Evolutionary conservation across 2,329 filamentous ascomycete genomes (phyloP).

Genomic region (Cladosporium austrohemisphaericum): DNA sequence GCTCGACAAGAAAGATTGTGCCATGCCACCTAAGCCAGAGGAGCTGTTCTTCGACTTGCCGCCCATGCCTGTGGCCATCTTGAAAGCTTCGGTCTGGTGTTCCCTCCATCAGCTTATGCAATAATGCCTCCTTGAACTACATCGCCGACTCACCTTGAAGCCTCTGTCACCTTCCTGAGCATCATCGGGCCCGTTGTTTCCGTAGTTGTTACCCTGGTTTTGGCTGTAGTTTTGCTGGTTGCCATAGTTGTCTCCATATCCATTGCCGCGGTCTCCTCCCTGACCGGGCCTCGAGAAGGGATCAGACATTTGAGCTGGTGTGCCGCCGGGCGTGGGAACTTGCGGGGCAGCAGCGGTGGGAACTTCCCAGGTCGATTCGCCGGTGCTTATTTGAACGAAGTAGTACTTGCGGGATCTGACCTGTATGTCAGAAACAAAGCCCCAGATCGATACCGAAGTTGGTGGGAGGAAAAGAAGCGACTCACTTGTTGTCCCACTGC

Average conservation of each 20-base stretch:
- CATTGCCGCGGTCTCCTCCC: slow-evolving; percentile 17
- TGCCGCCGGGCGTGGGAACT: slow-evolving; percentile 36
- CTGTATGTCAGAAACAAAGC: slow-evolving; percentile 16
- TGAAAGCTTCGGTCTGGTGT: slow-evolving; percentile 14
- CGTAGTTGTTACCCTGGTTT: slow-evolving; percentile 5
- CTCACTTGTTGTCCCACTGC: slow-evolving; percentile 41
- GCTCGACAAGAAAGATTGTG: slow-evolving; percentile 19
- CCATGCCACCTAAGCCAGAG: slow-evolving; percentile 22
- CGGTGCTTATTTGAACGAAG: slow-evolving; percentile 41
- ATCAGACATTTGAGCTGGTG: slow-evolving; percentile 33
- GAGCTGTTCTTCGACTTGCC: slow-evolving; percentile 10
- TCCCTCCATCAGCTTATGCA: not conserved
- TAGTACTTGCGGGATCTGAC: slow-evolving; percentile 39
- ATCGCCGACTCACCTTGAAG: slow-evolving; percentile 11
- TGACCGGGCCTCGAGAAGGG: slow-evolving; percentile 32
- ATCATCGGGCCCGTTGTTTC: slow-evolving; percentile 7
- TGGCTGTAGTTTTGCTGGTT: not conserved
- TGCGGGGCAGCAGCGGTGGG: slow-evolving; percentile 38
- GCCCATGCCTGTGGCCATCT: slow-evolving; percentile 17
- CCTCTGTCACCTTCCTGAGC: slow-evolving; percentile 23
- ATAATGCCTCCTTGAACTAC: not conserved
- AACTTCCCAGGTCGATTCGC: slow-evolving; percentile 40
- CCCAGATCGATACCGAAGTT: no score
- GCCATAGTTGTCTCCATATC: slow-evolving; percentile 5
- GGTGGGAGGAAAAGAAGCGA: slow-evolving; percentile 8